Conservation (phyloP, 805 yeast species). For the Candida silvatica region DNA sequence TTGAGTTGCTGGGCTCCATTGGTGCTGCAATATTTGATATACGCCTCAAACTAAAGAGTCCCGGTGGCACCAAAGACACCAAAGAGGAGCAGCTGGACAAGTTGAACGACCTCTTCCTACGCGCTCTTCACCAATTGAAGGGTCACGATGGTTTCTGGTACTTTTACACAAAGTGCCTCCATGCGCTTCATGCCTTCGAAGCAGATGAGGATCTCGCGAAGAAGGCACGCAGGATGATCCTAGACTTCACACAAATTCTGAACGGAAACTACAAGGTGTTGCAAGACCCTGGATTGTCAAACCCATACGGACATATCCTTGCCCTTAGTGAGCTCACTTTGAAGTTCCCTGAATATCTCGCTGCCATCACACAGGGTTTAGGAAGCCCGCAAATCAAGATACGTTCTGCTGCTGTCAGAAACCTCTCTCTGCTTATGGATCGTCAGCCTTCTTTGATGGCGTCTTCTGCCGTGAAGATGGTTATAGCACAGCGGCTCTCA, state of each 20-base stretch:
- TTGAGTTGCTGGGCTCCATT: conserved; percentile 56
- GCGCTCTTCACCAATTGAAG: too few relatives aligned
- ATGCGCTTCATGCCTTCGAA: not conserved
- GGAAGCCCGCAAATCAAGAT: conserved; percentile 42
- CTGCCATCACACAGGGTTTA: conserved; percentile 37
- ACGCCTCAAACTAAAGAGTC: conserved; percentile 8
- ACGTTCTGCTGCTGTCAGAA: conserved; percentile 57
- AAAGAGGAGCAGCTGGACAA: not conserved
- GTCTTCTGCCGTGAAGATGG: conserved; percentile 39
- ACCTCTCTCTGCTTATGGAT: conserved; percentile 45
- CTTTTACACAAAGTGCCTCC: conserved; percentile 6
- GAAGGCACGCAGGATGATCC: too few relatives aligned
- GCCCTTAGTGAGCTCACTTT: conserved; percentile 24
- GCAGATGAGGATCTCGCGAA: not conserved
- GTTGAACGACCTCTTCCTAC: not conserved
- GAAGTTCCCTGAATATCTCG: conserved; percentile 45
- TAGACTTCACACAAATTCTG: not conserved
- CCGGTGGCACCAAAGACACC: not conserved
- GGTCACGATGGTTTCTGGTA: conserved; percentile 4
- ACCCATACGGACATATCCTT: conserved; percentile 18
- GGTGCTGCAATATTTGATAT: conserved; percentile 41
- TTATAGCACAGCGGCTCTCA: conserved; percentile 41
- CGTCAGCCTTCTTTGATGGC: conserved; percentile 44
- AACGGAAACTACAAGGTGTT: not conserved
- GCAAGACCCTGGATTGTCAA: not conserved